These are phyloP conservation scores for Podospora comata DNA, from an alignment of 495 filamentous ascomycete genomes.

Conservation along the genomic window DNA sequence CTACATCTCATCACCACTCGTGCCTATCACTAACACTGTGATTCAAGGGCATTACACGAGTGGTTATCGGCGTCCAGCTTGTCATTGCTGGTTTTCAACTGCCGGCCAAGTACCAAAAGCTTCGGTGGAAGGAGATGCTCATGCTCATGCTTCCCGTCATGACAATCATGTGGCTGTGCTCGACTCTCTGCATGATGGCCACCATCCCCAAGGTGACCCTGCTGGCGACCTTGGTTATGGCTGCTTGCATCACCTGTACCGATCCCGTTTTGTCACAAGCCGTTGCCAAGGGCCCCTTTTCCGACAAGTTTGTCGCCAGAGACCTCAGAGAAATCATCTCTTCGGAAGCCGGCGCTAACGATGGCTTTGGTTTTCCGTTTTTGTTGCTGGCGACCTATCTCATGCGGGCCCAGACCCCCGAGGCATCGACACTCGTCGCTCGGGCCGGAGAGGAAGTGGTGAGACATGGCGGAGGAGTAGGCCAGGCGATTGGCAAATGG, in stretches of 20 bases:
- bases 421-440: slow-evolving; percentile 20
- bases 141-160: slow-evolving; percentile 78
- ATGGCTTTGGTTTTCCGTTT: slow-evolving; percentile 60
- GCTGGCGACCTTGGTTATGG: slow-evolving; percentile 56
- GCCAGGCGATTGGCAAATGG: slow-evolving; percentile 71
- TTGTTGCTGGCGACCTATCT: slow-evolving; percentile 55
- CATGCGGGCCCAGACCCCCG: slow-evolving; percentile 47
- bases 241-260: slow-evolving; percentile 59
- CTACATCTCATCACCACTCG: too few relatives aligned
- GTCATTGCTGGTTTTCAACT: slow-evolving; percentile 84
- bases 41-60: slow-evolving; percentile 39
- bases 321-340: slow-evolving; percentile 60
- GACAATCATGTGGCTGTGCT: slow-evolving; percentile 79
- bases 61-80: slow-evolving; percentile 56
- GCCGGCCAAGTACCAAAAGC: slow-evolving; percentile 70
- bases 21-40: too few relatives aligned
- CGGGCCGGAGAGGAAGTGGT: slow-evolving; percentile 51
- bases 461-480: slow-evolving; percentile 48
- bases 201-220: slow-evolving; percentile 56
- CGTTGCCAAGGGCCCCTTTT: slow-evolving; percentile 60
- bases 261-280: slow-evolving; percentile 60
- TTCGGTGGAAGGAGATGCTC: slow-evolving; percentile 69
- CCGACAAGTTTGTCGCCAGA: slow-evolving; percentile 58
- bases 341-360: slow-evolving; percentile 58
- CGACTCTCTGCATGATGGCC: slow-evolving; percentile 68